Conservation (phyloP, 2,329 filamentous ascomycete species). For the Mycosphaerella sp. region DNA sequence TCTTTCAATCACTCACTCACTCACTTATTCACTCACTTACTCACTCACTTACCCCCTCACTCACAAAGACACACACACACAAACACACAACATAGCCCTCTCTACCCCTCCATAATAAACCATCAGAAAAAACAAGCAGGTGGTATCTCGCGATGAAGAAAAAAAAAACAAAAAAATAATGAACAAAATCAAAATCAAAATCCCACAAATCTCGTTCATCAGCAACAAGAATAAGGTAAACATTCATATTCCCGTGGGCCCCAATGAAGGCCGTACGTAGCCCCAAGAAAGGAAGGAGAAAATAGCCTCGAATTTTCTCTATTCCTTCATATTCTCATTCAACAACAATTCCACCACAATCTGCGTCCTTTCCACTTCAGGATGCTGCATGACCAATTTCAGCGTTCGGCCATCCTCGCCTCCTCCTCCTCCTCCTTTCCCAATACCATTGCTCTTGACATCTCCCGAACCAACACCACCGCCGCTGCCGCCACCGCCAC, state of each 20-base stretch:
- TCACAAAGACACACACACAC: no score
- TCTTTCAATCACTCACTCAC: no score
- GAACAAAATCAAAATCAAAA: no score
- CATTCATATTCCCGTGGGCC: no score
- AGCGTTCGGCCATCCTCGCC: constrained; percentile 55
- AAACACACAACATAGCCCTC: background rate
- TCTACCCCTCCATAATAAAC: background rate
- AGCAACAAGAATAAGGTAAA: no score
- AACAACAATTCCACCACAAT: constrained; percentile 87
- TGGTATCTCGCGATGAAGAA: constrained; percentile 13
- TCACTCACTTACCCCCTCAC: no score
- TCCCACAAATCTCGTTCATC: background rate
- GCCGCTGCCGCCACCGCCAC: no score
- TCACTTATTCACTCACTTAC: no score
- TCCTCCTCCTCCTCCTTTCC: constrained; percentile 8
- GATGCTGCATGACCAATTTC: constrained; percentile 94
- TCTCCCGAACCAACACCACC: background rate
- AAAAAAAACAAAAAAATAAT: constrained; percentile 4
- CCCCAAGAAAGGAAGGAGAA: no score
- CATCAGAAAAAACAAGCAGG: background rate
- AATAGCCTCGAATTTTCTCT: no score
- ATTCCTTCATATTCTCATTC: constrained; percentile 62
- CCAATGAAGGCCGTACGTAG: no score
- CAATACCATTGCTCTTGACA: constrained; percentile 30
- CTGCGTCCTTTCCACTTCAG: constrained; percentile 74